These are phyloP conservation scores for Dictyophora rubrovolvata DNA, from an alignment of 768 basidiomycete species.

Conservation along the genomic window DNA sequence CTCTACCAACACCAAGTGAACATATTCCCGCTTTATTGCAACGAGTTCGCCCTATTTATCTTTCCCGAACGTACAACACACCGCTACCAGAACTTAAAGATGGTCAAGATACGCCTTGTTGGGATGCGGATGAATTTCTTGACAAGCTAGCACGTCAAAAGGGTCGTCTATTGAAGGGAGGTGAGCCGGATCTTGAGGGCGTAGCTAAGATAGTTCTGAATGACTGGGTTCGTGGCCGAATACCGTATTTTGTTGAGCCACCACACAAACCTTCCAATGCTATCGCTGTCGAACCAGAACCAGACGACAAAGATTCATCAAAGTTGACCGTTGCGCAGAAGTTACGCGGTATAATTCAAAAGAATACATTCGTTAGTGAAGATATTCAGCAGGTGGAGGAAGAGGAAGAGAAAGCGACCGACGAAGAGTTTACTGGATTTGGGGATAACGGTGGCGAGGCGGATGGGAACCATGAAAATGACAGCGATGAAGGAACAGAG, in stretches of 20 bases:
- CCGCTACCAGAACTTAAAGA: conserved; percentile 51
- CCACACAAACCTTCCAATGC: conserved; percentile 68
- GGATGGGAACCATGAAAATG: conserved; percentile 24
- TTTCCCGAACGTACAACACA: conserved; percentile 75
- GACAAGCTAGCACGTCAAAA: conserved; percentile 82
- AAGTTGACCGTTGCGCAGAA: conserved; percentile 74
- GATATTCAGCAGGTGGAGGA: conserved; percentile 64
- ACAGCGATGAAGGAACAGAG: conserved; percentile 24
- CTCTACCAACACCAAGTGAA: conserved; percentile 83
- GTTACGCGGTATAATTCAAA: conserved; percentile 77
- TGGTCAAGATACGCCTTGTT: conserved; percentile 25
- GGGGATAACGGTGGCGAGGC: conserved; percentile 34
- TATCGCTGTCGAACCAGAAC: conserved; percentile 29
- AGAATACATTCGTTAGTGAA: conserved; percentile 77
- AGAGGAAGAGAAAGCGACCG: conserved; percentile 7
- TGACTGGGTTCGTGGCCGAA: conserved; percentile 79
- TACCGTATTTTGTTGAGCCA: conserved; percentile 86
- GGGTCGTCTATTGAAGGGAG: conserved; percentile 85
- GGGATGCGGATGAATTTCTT: conserved; percentile 72
- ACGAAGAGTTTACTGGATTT: conserved; percentile 22
- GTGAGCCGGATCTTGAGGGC: conserved; percentile 86
- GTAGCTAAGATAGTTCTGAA: conserved; percentile 92
- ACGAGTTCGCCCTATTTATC: conserved; percentile 88
- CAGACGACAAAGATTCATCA: conserved; percentile 23
- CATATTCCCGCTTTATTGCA: conserved; percentile 72